Conservation (phyloP, 1,284 basidiomycete genomes). For the Melampsora occidentalis region DNA sequence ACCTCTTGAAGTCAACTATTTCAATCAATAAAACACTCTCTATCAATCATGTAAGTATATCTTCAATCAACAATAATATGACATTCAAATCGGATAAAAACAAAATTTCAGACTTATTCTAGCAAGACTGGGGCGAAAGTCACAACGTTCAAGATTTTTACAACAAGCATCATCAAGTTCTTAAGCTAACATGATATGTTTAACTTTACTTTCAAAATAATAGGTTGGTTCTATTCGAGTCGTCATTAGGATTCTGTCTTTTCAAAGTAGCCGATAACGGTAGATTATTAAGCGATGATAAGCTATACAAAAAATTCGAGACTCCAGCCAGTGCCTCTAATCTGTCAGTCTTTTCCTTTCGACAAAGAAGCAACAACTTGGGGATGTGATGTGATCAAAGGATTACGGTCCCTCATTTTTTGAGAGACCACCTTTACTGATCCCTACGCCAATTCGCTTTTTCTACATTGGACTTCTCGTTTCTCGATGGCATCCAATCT, state of each 20-base stretch:
- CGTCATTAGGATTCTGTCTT: constrained; percentile 88
- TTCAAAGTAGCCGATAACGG: constrained; percentile 92
- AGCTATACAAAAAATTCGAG: constrained; percentile 84
- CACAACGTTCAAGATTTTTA: no score
- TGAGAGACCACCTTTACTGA: background rate
- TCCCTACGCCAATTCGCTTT: background rate
- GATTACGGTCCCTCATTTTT: constrained; percentile 9
- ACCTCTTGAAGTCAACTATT: no score
- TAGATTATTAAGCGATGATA: constrained; percentile 77
- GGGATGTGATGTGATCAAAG: constrained; percentile 17
- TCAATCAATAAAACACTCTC: no score
- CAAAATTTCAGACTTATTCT: no score
- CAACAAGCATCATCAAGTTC: no score
- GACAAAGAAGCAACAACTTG: background rate
- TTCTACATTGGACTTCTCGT: background rate
- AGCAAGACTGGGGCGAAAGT: no score
- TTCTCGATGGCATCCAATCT: background rate
- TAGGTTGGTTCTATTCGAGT: constrained; percentile 59
- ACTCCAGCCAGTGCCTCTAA: constrained; percentile 85
- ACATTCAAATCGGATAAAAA: no score
- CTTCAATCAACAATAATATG: no score
- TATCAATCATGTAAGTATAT: no score
- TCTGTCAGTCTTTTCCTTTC: constrained; percentile 63
- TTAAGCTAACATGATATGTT: no score
- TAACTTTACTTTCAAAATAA: background rate